A percentile compares a stretch with the other conserved stretches of the same genome.
These are phyloP conservation scores for Calonectria fujianensis DNA, from an alignment of 2,329 filamentous ascomycete genomes.

Conservation along the genomic window DNA sequence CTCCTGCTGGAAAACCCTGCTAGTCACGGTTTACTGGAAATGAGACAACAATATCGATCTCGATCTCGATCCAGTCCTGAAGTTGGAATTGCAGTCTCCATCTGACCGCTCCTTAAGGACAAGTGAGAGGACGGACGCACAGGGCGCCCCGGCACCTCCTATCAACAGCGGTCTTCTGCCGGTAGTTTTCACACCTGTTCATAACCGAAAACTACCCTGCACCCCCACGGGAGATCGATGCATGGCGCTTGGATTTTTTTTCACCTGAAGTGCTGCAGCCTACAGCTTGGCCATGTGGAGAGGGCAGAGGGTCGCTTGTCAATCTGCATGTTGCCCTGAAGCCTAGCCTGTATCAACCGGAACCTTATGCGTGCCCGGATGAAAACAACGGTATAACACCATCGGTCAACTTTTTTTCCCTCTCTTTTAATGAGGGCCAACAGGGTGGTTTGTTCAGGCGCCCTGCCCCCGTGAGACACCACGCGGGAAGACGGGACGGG, in stretches of 20 bases:
- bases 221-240: conserved; percentile 12
- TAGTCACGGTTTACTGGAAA: background rate
- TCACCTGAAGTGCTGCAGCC: conserved; percentile 16
- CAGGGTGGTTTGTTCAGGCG: conserved; percentile 8
- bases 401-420: background rate
- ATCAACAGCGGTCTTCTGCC: conserved; percentile 4
- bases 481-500: conserved; percentile 26
- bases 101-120: conserved; percentile 4
- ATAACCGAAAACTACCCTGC: conserved; percentile 25
- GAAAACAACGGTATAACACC: background rate
- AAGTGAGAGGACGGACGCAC: background rate
- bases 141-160: conserved; percentile 1
- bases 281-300: conserved; percentile 23
- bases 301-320: conserved; percentile 7
- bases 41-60: background rate
- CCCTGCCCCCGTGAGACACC: conserved; percentile 1
- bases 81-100: conserved; percentile 10
- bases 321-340: conserved; percentile 21
- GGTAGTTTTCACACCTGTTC: conserved; percentile 8
- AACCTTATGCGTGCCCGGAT: conserved; percentile 19
- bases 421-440: background rate
- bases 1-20: background rate
- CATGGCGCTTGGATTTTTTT: conserved; percentile 27
- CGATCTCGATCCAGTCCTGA: conserved; percentile 2
- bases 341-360: conserved; percentile 23